Evolutionary conservation across 306 rosid species (phyloP), one percentile per base, ranked within the genome.

Genomic region (Cucurbita maxima): DNA sequence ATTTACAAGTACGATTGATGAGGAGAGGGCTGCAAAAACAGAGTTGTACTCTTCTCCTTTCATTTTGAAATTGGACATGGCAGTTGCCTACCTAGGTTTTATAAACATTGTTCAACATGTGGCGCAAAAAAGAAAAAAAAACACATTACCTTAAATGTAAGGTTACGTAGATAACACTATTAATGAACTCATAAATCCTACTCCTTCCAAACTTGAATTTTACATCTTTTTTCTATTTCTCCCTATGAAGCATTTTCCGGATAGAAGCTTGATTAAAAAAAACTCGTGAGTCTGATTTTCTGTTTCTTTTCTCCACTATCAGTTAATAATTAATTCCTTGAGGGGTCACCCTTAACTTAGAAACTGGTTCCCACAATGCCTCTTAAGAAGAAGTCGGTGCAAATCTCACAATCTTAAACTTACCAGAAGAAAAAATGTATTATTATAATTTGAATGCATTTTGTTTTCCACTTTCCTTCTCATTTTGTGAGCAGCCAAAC

Each of bases 331-430:
- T 1, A n/a, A n/a, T n/a, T n/a, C 0, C 12, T 50, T 22, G 56
- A 43, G 48, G 18, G 41, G 74, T 70, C 59, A 30, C 10, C 37
- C 50, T 57, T 48, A 30, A 30, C 34, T 30, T 2, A 20, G 18
- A 75, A 63, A 64, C 56, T 66, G n/a, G 50, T 56, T 60, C 25
- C 67, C 62, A 53, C 73, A 67, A 74, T 78, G 75, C 25, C 25
- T 25, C 25, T 25, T 25, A 1, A 25, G 2, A 25, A 25, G 2
- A 25, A 25, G 25, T 25, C 1, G 25, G 25, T 25, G 1, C 25
- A 25, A 25, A 25, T 25, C 25, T 25, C 25, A 25, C 25, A 25
- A 25, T 25, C 25, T 25, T 25, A 25, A 25, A 25, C 25, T 25
- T 22, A 22, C 25, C 25, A 22, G 1, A 22, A 22, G 1, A 22